Conservation (phyloP, 2,329 filamentous ascomycete genomes). For the Pseudopithomyces maydicus region DNA sequence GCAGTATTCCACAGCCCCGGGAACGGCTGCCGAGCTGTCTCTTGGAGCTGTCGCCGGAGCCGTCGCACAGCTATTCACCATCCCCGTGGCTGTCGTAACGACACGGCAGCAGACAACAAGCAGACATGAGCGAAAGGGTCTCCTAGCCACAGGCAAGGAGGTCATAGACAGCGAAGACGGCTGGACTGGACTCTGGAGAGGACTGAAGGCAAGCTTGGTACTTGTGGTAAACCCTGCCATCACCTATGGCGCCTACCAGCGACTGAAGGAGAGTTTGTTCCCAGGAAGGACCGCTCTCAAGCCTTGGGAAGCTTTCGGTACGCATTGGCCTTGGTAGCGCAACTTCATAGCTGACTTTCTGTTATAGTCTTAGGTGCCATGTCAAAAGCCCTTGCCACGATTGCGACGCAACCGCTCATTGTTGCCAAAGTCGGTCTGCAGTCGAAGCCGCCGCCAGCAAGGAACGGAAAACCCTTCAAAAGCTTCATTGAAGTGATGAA, state of each 20-base stretch:
- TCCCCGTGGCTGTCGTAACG: slow-evolving; percentile 93
- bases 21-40: slow-evolving; percentile 80
- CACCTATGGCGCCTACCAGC: slow-evolving; percentile 95
- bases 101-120: slow-evolving; percentile 93
- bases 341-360: slow-evolving; percentile 17
- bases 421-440: slow-evolving; percentile 97
- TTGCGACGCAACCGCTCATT: slow-evolving; percentile 92
- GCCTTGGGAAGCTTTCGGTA: slow-evolving; percentile 89
- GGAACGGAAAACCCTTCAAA: slow-evolving; percentile 90
- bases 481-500: slow-evolving; percentile 93
- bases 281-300: slow-evolving; percentile 75
- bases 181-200: slow-evolving; percentile 87
- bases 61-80: slow-evolving; percentile 92
- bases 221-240: slow-evolving; percentile 96
- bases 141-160: slow-evolving; percentile 85
- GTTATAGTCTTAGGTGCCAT: slow-evolving; percentile 80
- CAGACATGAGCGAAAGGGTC: slow-evolving; percentile 81
- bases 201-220: slow-evolving; percentile 92
- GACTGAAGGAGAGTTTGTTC: slow-evolving; percentile 77
- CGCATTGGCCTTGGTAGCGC: slow-evolving; percentile 41
- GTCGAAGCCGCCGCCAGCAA: slow-evolving; percentile 82
- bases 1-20: slow-evolving; percentile 65
- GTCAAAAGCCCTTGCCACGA: slow-evolving; percentile 90
- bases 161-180: slow-evolving; percentile 92
- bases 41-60: slow-evolving; percentile 89